Percentiles rank a stretch among this genome's conserved stretches.
These are phyloP conservation scores for Gastrolobium bilobum DNA, from an alignment of 306 rosid species.

Conservation along the genomic window DNA sequence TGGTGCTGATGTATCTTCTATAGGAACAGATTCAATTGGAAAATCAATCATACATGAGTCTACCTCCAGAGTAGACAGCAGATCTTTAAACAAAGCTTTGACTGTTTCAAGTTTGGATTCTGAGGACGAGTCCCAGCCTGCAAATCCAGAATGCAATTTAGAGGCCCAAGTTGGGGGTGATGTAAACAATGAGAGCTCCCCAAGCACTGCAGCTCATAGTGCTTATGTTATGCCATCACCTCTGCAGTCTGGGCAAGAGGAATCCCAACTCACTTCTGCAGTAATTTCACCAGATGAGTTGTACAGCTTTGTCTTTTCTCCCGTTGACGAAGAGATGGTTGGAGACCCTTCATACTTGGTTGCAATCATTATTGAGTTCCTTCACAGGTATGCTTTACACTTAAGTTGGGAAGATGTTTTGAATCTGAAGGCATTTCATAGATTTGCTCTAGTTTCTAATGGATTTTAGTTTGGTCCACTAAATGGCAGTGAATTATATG, in stretches of 20 bases:
- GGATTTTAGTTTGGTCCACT: conserved; percentile 39
- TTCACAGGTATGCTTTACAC: conserved; percentile 70
- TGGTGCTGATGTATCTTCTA: conserved; percentile 59
- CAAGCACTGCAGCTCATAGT: conserved; percentile 55
- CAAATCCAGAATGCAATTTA: conserved; percentile 50
- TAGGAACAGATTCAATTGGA: conserved; percentile 60
- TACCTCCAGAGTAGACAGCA: conserved; percentile 58
- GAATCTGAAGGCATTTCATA: conserved; percentile 40
- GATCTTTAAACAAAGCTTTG: conserved; percentile 52
- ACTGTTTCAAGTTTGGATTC: conserved; percentile 66
- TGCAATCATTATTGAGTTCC: conserved; percentile 83
- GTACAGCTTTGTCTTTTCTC: conserved; percentile 83
- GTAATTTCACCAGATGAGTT: conserved; percentile 96
- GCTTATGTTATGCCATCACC: conserved; percentile 61
- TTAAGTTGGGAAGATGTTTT: conserved; percentile 28
- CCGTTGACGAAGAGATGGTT: conserved; percentile 91
- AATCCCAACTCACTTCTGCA: conserved; percentile 81
- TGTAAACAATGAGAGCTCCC: conserved; percentile 54
- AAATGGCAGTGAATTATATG: background rate
- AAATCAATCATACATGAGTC: conserved; percentile 63
- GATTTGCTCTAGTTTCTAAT: conserved; percentile 12
- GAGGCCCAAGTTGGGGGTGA: conserved; percentile 55
- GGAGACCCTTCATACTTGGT: conserved; percentile 95
- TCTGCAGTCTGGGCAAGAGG: conserved; percentile 71
- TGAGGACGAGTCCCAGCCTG: conserved; percentile 63